Evolutionary conservation across 331 rosid genomes (phyloP).

Genomic region (Rosa hybrid): DNA sequence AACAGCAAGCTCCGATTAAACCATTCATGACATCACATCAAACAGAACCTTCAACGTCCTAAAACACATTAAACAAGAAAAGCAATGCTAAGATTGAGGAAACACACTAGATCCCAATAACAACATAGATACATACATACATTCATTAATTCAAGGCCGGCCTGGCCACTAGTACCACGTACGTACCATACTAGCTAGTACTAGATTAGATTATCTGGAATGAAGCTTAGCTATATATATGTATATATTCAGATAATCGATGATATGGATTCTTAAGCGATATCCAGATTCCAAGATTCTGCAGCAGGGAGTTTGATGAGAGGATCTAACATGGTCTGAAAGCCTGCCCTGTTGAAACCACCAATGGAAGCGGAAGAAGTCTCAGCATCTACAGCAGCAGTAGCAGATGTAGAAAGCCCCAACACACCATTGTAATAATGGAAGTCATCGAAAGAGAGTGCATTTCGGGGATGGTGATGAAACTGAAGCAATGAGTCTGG

Average conservation of each 20-base stretch:
- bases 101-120: not conserved
- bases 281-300: slow-evolving; percentile 40
- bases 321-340: slow-evolving; percentile 38
- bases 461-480: slow-evolving; percentile 12
- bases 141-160: not conserved
- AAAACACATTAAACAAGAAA: not conserved
- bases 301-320: slow-evolving; percentile 38
- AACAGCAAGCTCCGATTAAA: not conserved
- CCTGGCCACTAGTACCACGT: not conserved
- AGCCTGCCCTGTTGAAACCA: slow-evolving; percentile 34
- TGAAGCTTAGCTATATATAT: not conserved
- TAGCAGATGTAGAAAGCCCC: slow-evolving; percentile 25
- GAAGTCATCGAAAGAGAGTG: slow-evolving; percentile 29
- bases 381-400: slow-evolving; percentile 22
- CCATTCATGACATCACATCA: not conserved
- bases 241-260: not conserved
- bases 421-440: slow-evolving; percentile 23
- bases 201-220: not conserved
- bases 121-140: not conserved
- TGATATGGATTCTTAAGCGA: not conserved
- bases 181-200: not conserved
- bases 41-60: not conserved
- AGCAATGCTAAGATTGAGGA: not conserved
- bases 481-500: not conserved
- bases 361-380: slow-evolving; percentile 25